phyloP scores from a whole-genome alignment of 1,284 basidiomycete genomes.

The Bondarzewia mesenterica region DNA sequence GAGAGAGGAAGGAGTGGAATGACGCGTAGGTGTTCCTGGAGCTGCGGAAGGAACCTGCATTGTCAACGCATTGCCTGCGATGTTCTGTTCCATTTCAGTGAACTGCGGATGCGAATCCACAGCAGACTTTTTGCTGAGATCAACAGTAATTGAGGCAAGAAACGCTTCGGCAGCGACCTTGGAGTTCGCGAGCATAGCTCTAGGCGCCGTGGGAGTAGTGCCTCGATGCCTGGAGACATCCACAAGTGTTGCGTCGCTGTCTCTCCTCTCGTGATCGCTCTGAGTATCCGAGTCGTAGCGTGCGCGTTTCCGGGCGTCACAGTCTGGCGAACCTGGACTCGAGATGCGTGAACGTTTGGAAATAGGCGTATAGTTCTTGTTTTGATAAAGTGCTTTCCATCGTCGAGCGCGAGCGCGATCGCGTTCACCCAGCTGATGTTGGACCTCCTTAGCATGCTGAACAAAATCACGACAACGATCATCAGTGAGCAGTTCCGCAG shows the following conservation, averaged over 20 bases:
- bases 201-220: background rate
- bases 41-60: too few relatives aligned
- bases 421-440: background rate
- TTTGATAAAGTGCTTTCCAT: background rate
- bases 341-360: background rate
- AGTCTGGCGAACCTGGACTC: too few relatives aligned
- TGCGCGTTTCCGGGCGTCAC: background rate
- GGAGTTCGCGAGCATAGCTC: background rate
- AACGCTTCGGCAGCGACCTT: background rate
- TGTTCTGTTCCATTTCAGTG: too few relatives aligned
- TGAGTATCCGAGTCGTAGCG: background rate
- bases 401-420: background rate
- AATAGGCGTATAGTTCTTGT: background rate
- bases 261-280: background rate
- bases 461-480: slow-evolving; percentile 1
- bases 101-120: background rate
- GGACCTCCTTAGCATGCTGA: background rate
- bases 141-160: background rate
- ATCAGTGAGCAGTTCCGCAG: background rate
- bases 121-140: background rate
- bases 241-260: background rate
- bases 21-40: too few relatives aligned
- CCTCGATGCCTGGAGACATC: background rate
- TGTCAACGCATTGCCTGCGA: background rate
- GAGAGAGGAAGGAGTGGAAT: too few relatives aligned